Evolutionary conservation across 495 filamentous ascomycete genomes (phyloP).

Genomic region (Aspergillus sparsus): DNA sequence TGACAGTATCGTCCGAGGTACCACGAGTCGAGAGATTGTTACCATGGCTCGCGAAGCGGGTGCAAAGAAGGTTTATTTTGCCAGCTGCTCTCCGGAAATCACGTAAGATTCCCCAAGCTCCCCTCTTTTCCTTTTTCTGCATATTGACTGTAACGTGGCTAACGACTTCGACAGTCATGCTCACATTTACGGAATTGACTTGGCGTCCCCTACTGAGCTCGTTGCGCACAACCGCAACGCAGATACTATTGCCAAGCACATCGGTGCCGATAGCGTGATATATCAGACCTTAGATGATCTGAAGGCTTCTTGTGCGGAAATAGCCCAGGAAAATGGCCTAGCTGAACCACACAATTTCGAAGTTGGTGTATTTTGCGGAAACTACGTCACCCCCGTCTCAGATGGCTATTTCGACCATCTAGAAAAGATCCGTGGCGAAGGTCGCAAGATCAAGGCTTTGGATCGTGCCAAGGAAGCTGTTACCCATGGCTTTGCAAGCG

Average conservation of each 20-base stretch:
- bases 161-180: slow-evolving; percentile 49
- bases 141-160: slow-evolving; percentile 17
- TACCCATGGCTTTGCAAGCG: slow-evolving; percentile 61
- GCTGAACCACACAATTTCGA: slow-evolving; percentile 69
- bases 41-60: slow-evolving; percentile 90
- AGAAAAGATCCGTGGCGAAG: slow-evolving; percentile 72
- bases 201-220: slow-evolving; percentile 79
- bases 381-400: slow-evolving; percentile 81
- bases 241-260: slow-evolving; percentile 70
- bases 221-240: slow-evolving; percentile 77
- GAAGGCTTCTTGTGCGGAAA: slow-evolving; percentile 74
- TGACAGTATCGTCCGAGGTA: slow-evolving; percentile 92
- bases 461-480: slow-evolving; percentile 70
- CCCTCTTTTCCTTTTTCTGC: not conserved
- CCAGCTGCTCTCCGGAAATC: slow-evolving; percentile 84
- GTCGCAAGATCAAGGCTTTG: slow-evolving; percentile 67
- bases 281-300: slow-evolving; percentile 87
- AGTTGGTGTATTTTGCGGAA: slow-evolving; percentile 94
- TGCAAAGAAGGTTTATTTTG: slow-evolving; percentile 88
- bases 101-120: slow-evolving; percentile 48
- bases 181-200: slow-evolving; percentile 86
- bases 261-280: slow-evolving; percentile 89
- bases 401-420: slow-evolving; percentile 87
- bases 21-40: slow-evolving; percentile 88
- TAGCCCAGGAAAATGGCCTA: slow-evolving; percentile 54